Evolutionary conservation across 2,329 filamentous ascomycete genomes (phyloP).

Genomic region (Fusarium multiceps): DNA sequence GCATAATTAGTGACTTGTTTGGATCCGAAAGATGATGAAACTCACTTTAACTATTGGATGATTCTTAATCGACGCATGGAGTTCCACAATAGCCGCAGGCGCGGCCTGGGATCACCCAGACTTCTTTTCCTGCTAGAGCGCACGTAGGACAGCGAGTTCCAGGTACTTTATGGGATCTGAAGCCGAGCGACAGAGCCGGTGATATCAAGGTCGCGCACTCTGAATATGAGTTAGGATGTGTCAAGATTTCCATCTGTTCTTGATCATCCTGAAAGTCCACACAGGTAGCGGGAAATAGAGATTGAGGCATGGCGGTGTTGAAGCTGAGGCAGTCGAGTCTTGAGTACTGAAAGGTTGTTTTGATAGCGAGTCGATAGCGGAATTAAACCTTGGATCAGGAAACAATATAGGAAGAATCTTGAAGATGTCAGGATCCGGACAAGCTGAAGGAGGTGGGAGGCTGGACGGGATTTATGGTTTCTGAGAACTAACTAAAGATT

Average conservation of each 20-base stretch:
- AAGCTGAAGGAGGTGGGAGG: constrained; percentile 42
- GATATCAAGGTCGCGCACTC: background rate
- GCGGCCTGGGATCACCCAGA: constrained; percentile 67
- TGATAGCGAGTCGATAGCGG: background rate
- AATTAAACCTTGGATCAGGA: constrained; percentile 14
- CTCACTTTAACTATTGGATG: constrained; percentile 15
- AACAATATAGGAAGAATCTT: constrained; percentile 31
- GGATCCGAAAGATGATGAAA: background rate
- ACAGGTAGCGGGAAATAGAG: constrained; percentile 1
- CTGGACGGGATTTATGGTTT: constrained; percentile 52
- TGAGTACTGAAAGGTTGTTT: background rate
- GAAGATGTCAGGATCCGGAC: constrained; percentile 9
- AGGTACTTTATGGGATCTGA: constrained; percentile 52
- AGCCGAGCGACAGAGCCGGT: background rate
- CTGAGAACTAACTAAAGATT: constrained; percentile 28
- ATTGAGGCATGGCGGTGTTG: constrained; percentile 26
- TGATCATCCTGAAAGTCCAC: background rate
- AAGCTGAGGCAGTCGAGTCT: background rate
- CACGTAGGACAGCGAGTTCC: constrained; percentile 66
- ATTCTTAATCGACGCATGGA: constrained; percentile 48
- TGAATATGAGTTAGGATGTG: background rate
- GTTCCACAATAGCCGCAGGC: constrained; percentile 64
- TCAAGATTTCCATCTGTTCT: background rate
- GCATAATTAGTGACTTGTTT: constrained; percentile 3
- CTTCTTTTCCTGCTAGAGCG: constrained; percentile 60